Evolutionary conservation across 2,329 filamentous ascomycete genomes (phyloP), one percentile per base, ranked within the genome.

Genomic region (Curvularia sp.): DNA sequence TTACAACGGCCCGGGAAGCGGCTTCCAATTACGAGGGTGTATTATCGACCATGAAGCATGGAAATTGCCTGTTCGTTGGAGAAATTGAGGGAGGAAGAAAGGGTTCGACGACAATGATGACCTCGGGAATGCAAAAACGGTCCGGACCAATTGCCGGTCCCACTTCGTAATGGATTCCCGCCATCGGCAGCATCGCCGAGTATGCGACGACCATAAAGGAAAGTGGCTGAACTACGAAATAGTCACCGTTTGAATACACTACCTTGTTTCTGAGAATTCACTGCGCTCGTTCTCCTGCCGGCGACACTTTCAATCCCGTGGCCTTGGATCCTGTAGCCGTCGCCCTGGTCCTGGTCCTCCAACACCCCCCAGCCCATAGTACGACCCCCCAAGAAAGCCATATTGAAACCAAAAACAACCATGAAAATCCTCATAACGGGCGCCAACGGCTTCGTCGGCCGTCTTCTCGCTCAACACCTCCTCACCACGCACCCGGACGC

Each of bases 381-480:
- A 24, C 22, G 2, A 24, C 22, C 2, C 22, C 22, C 22, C 22
- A 24, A 24, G 22, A 24, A 24, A 24, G 22, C 22, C 22, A 24
- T 24, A 24, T 24, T 24, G 22, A 24, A 24, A 24, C 26, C 26
- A 28, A 28, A 26, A 28, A 0, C 26, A 2, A 38, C n/a, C 35
- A 73, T 73, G 69, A 74, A 68, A 58, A 81, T 89, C 41, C 82
- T 89, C 70, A 87, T 89, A 66, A 89, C 87, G 9, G 87, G 87
- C 5, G 86, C 82, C 7, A 84, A 84, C 44, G 87, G 87, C 58
- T 89, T 89, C 71, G 84, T 89, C 57, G 86, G 87, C 68, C 86
- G 88, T 71, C 80, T 85, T 44, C 81, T 89, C 24, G 82, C 85
- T 2, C 79, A 80, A 50, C 82, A 85, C 35, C 80, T 89, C 3